Evolutionary conservation across 768 basidiomycete species (phyloP).

Genomic region (Leucosporidium yakuticum): DNA sequence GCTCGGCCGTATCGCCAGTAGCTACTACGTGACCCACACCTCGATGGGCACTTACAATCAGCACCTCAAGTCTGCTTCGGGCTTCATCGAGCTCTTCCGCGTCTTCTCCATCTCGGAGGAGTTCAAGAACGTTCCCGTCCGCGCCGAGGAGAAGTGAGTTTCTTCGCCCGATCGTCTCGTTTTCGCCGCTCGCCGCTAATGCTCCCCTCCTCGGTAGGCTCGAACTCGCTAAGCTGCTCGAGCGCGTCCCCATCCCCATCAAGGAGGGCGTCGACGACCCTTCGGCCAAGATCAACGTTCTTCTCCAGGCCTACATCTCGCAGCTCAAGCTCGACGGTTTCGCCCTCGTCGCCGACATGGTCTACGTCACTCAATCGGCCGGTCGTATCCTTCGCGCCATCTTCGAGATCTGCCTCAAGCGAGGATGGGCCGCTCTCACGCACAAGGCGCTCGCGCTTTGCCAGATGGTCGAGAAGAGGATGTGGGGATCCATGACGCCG

Average conservation of each 20-base stretch:
- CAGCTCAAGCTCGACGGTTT: constrained; percentile 84
- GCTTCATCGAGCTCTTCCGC: constrained; percentile 80
- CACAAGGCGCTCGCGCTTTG: constrained; percentile 85
- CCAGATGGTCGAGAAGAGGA: constrained; percentile 55
- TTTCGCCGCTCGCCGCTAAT: not conserved
- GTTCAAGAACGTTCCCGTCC: constrained; percentile 78
- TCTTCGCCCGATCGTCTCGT: constrained; percentile 5
- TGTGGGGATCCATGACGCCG: constrained; percentile 98
- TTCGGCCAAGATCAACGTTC: constrained; percentile 92
- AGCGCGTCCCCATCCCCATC: constrained; percentile 92
- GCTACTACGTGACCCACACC: constrained; percentile 90
- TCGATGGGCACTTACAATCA: constrained; percentile 98
- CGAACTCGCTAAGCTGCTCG: constrained; percentile 79
- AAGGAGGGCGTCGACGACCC: constrained; percentile 96
- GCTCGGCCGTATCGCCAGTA: constrained; percentile 85
- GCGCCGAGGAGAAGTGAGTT: constrained; percentile 53
- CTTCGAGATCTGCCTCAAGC: constrained; percentile 94
- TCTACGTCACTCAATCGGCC: constrained; percentile 94
- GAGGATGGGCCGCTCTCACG: constrained; percentile 95
- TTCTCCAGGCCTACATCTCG: constrained; percentile 90
- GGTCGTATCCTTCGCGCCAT: constrained; percentile 93
- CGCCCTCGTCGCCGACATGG: constrained; percentile 50
- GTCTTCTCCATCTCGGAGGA: constrained; percentile 94
- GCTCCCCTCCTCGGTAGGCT: constrained; percentile 57
- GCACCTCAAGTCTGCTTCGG: constrained; percentile 67